Evolutionary conservation across 1,284 basidiomycete species (phyloP).

Genomic region (Irpex sp.): DNA sequence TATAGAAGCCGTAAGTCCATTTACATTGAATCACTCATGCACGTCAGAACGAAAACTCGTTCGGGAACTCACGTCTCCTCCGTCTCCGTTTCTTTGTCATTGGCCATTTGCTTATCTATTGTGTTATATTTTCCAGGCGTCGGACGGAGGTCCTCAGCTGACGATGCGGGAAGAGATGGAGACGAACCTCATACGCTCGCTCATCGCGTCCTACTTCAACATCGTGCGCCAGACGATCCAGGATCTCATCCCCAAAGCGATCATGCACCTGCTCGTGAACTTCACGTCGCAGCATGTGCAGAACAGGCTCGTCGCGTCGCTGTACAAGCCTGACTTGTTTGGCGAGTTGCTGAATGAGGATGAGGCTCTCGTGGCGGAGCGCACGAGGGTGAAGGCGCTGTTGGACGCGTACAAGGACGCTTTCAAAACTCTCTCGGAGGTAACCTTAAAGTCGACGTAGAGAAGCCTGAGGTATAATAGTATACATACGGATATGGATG

Average conservation of each 20-base stretch:
- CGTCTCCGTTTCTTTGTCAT: too few relatives aligned
- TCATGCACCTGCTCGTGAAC: slow-evolving; percentile 97
- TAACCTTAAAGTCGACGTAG: slow-evolving; percentile 66
- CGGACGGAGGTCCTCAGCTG: slow-evolving; percentile 53
- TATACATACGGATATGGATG: neutral
- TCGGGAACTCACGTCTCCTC: too few relatives aligned
- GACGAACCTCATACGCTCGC: slow-evolving; percentile 88
- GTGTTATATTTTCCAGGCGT: slow-evolving; percentile 26
- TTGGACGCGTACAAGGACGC: slow-evolving; percentile 98
- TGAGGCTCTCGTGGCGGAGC: slow-evolving; percentile 90
- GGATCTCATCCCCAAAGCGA: slow-evolving; percentile 94
- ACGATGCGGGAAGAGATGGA: slow-evolving; percentile 93
- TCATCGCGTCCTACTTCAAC: slow-evolving; percentile 94
- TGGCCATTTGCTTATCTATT: neutral
- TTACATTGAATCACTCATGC: neutral
- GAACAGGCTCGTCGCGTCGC: slow-evolving; percentile 86
- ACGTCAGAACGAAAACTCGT: too few relatives aligned
- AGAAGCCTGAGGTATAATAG: neutral
- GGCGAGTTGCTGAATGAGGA: slow-evolving; percentile 93
- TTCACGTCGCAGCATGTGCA: slow-evolving; percentile 95
- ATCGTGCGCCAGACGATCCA: slow-evolving; percentile 97
- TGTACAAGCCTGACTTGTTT: slow-evolving; percentile 96
- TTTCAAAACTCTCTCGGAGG: slow-evolving; percentile 83
- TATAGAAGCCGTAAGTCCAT: slow-evolving; percentile 78
- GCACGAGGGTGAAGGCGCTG: slow-evolving; percentile 90